Percentiles rank a stretch among this genome's conserved stretches.
Conservation (phyloP, 2,329 filamentous ascomycete species). For the Escovopsis sp. region DNA sequence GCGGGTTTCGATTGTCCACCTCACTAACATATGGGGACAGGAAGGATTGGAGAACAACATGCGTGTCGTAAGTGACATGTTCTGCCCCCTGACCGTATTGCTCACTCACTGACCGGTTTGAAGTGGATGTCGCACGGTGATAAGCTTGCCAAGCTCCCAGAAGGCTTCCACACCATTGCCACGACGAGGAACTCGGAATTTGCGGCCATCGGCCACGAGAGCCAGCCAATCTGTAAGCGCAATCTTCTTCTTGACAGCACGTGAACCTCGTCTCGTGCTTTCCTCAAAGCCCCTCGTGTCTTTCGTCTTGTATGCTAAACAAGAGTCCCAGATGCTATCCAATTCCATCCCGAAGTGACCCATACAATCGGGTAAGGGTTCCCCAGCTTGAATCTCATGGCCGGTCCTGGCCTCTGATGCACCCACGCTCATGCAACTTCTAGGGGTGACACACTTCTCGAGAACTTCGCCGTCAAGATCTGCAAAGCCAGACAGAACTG, state of each 20-base stretch:
- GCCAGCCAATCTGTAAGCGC: conserved; percentile 46
- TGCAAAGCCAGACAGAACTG: conserved; percentile 65
- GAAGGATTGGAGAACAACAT: conserved; percentile 55
- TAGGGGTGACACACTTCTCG: conserved; percentile 34
- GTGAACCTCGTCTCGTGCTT: conserved; percentile 2
- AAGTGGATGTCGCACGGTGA: conserved; percentile 78
- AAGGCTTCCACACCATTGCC: conserved; percentile 59
- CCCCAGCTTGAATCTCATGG: conserved; percentile 1
- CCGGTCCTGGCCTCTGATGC: conserved; percentile 18
- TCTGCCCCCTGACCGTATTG: neutral
- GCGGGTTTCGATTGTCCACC: no score
- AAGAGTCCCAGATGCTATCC: conserved; percentile 36
- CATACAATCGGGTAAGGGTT: conserved; percentile 9
- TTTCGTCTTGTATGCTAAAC: conserved; percentile 1
- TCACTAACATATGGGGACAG: no score
- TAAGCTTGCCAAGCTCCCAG: conserved; percentile 63
- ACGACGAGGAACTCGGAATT: conserved; percentile 63
- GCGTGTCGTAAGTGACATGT: conserved; percentile 22
- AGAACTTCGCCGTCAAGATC: conserved; percentile 75
- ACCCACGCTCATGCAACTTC: conserved; percentile 33
- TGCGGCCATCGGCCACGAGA: conserved; percentile 62
- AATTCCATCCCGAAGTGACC: conserved; percentile 75
- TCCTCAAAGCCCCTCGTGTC: neutral
- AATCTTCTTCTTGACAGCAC: conserved; percentile 6
- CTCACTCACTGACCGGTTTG: neutral